Evolutionary conservation across 352 stramenopile genomes (phyloP), one percentile per base, ranked within the genome.

Genomic region (Phytophthora pinifolia): DNA sequence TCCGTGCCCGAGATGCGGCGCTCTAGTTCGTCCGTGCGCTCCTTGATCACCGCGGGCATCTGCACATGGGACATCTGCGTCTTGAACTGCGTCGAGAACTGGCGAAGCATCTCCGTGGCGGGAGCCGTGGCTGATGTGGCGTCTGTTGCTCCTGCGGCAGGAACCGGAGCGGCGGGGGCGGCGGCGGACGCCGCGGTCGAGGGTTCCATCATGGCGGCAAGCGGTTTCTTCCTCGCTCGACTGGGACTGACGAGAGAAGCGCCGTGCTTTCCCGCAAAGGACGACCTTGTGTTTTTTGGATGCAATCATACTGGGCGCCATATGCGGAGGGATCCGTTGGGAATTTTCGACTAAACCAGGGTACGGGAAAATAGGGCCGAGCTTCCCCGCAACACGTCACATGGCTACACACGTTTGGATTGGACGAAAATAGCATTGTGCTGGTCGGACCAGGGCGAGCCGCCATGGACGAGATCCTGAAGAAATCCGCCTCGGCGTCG

Each of bases 1-100:
- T 94, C 83, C 27, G 83, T 94, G 54, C 54, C 51, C 4, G 74
- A 77, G 62, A 91, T 91, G 55, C 79, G 79, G 33, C 83, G 67
- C 48, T 79, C 73, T 45, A 91, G 54, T 41, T 85, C 79, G 61
- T 91, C 81, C 27, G 81, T 79, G 54, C 74, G 81, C 43, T 86
- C 79, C 55, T 82, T 86, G 54, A 91, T 59, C 9, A 68, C 77
- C 27, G 81, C 73, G 18, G 78, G 81, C 58, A 89, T 65, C 60
- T 89, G 75, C 57, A 82, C 45, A 45, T 78, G 69, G 29, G 74
- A 72, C 31, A 77, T 43, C 65, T 85, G 67, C 30, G 54, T 36
- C 35, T 61, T 62, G 35, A 72, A 59, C 45, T 69, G 64, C 35
- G 59, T 58, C 20, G 65, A 73, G 32, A 73, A 42, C 46, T 73